phyloP scores from a whole-genome alignment of 75 land plant species.

The Cryptomeria japonica region DNA sequence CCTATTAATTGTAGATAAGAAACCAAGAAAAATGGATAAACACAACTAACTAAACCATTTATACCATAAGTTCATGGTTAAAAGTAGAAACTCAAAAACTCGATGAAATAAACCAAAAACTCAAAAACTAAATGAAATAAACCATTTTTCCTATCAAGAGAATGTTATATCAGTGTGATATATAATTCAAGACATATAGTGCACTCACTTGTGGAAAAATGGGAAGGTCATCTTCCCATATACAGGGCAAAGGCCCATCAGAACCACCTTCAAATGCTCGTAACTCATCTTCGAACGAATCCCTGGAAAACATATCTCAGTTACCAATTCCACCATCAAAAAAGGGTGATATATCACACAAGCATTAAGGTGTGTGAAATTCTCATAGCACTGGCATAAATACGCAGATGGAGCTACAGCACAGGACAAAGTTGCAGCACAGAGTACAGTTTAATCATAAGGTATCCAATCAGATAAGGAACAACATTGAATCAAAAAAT shows the following conservation, averaged over 20 bases:
- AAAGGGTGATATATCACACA: background rate
- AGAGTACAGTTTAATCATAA: background rate
- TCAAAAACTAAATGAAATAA: background rate
- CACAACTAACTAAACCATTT: background rate
- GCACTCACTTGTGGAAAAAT: constrained; percentile 86
- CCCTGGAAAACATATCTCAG: constrained; percentile 46
- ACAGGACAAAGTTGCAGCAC: constrained; percentile 1
- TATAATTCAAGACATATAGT: background rate
- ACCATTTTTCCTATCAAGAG: background rate
- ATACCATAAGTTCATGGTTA: background rate
- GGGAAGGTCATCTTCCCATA: constrained; percentile 81
- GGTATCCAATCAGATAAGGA: background rate
- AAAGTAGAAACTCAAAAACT: background rate
- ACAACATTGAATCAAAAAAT: background rate
- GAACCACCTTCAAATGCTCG: constrained; percentile 95
- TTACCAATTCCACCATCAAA: background rate
- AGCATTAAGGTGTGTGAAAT: background rate
- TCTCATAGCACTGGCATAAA: background rate
- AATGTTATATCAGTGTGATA: background rate
- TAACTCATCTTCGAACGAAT: constrained; percentile 96
- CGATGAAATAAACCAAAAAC: background rate
- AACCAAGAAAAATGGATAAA: background rate
- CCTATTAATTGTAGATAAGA: background rate
- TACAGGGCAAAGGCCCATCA: constrained; percentile 89
- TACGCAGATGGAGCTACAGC: background rate